Evolutionary conservation across 129 eudicot genomes (phyloP), one percentile per base, ranked within the genome.

Genomic region (Deinandra increscens): DNA sequence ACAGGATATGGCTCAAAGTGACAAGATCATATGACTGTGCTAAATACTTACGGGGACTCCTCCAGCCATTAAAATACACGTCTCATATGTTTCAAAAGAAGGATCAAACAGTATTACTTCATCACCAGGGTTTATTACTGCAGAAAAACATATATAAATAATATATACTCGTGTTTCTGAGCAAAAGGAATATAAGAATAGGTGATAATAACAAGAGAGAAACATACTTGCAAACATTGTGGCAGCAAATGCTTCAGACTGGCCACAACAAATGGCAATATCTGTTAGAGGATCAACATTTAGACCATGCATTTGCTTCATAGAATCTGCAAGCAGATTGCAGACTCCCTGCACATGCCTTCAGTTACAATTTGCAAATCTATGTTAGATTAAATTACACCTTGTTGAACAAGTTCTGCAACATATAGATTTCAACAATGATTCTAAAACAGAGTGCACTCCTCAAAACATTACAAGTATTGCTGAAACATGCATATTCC

Each of bases 261-360:
- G 97, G 26, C 99, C 99, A 68, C 99, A 94, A 56, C 97, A 89
- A 69, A 94, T 84, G 59, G 82, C 99, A 42, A 94, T 71, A 60
- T 94, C 99, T 0, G 95, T 85, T 26, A 72, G 15, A 19, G 99
- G 97, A 60, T 94, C 86, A 78, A 85, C 78, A 64, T 76, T 86
- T 79, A 94, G 75, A 12, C 84, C 93, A 39, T 94, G 91, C 73
- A 79, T 87, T 60, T 80, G 76, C 80, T 84, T 87, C 88, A 84
- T 75, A 22, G 79, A 78, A 44, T 66, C 48, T 18, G 87, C 96
- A 45, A 94, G 80, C 51, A 68, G 56, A 50, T 92, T 88, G 58
- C 98, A 92, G 12, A 92, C 81, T 51, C 91, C 98, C 73, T 92
- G 95, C 9, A 86, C 98, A 73, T 92, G 98, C 83, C 98, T 91